Base-by-base conservation (phyloP, 2,329 filamentous ascomycete species). In the Phaeophleospora eucalypticola region DNA sequence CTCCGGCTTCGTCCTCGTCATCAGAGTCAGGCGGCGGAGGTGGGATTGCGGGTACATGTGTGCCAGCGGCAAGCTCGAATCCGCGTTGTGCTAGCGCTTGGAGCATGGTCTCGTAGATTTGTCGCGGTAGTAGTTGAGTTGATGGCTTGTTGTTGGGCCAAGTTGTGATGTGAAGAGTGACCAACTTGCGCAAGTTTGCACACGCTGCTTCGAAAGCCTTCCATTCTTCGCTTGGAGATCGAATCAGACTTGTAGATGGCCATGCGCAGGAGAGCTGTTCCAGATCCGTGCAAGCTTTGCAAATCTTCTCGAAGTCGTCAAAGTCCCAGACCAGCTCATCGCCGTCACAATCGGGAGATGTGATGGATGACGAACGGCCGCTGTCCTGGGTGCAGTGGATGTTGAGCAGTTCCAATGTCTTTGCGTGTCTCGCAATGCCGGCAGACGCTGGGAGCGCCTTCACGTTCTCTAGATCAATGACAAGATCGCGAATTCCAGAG, bases 251-350 rank as follows among this genome's bases (percentile, higher is more conserved):
- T 2, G 71, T 72, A 3, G 53, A 38, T 4, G 73, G 73, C 58
- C 74, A 75, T 1, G 70, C 73, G n/a, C 72, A 65, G 3, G 67
- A 71, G 1, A 76, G 57, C 45, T 76, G 71, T 49, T 74, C 70
- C 12, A 76, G 53, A 20, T 64, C 50, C 8, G 62, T 54, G 51
- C 71, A 73, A 4, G 68, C 66, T 41, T 68, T 70, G 60, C 71
- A 74, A 20, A 76, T 72, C 46, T 70, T 65, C 20, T 68, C 67
- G 35, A 75, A 73, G 2, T 71, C 67, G 4, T 67, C 59, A 34
- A 64, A 65, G 43, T 69, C 65, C 57, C 71, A 75, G 3, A 74
- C 67, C 18, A 68, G 59, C 59, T 75, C 72, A 4, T 72, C 70
- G n/a, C 67, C 68, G 4, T 16, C 38, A 24, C 45, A 41, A 37